Base-by-base conservation (phyloP, 257 asterid genomes). In the Gentiana dahurica region DNA sequence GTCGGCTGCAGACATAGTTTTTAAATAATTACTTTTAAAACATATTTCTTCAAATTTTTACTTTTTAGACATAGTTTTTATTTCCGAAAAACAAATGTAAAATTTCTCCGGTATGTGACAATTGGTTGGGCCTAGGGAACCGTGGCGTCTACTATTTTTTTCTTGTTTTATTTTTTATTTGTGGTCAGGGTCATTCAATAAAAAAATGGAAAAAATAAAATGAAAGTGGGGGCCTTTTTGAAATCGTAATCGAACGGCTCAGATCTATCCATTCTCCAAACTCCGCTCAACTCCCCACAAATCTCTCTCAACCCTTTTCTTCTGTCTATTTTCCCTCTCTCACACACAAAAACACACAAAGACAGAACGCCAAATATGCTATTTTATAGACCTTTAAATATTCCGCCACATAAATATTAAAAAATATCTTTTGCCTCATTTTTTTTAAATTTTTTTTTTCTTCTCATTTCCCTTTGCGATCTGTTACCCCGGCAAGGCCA, bases 161-260 rank as follows among this genome's bases (percentile, higher is more conserved):
- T 24, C 1, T 24, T 24, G 24, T 24, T 24, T 24, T 24, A 24
- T 24, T 24, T 24, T 24, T 24, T 24, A 24, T 24, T 24, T 24
- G 24, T 24, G 24, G 24, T 24, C 24, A 24, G 24, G 24, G 24
- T 24, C 24, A 24, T 24, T 24, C 24, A 24, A 24, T 24, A 24
- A 24, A 15, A 15, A 15, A 24, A 24, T 24, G 24, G 0, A 24
- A 24, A 24, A 24, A 24, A 24, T 24, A 24, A 24, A 24, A 24
- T 24, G 24, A 24, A 24, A 24, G 24, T 35, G 36, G 46, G 46
- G 58, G 46, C 58, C 46, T 54, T 10, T 36, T 3, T 12, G 54
- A 71, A 74, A 59, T 70, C 61, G 50, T 61, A 56, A 79, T 72
- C 77, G 49, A 8, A 79, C 66, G 94, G 86, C 65, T 54, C 60